Conservation (phyloP, 805 yeast genomes). For the Candida germanica region DNA sequence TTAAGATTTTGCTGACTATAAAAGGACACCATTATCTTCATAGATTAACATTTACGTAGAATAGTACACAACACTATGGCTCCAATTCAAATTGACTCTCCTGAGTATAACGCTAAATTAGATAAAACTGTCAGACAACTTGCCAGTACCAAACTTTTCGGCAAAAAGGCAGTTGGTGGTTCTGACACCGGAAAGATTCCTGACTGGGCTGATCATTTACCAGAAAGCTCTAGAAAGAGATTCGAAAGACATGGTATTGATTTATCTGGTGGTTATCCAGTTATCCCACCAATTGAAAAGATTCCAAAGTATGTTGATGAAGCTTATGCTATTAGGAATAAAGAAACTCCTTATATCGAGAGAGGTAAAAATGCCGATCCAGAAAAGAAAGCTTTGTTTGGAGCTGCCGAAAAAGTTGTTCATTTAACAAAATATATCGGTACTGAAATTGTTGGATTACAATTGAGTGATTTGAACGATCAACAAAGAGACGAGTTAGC, state of each 20-base stretch:
- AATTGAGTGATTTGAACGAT: slow-evolving; percentile 23
- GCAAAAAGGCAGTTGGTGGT: slow-evolving; percentile 6
- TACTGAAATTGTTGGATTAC: slow-evolving; percentile 29
- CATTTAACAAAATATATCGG: slow-evolving; percentile 25
- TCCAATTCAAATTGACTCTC: slow-evolving; percentile 7
- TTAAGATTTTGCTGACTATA: no score
- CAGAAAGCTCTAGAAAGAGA: slow-evolving; percentile 20
- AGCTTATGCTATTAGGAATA: slow-evolving; percentile 20
- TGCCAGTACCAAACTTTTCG: slow-evolving; percentile 5
- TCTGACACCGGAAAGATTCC: slow-evolving; percentile 3
- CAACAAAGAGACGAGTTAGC: slow-evolving; percentile 29
- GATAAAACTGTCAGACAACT: slow-evolving; percentile 12
- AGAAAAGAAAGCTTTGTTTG: slow-evolving; percentile 28
- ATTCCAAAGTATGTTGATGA: slow-evolving; percentile 27
- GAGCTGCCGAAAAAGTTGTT: slow-evolving; percentile 26
- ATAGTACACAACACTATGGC: slow-evolving; percentile 13
- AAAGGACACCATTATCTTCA: no score
- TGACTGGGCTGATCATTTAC: slow-evolving; percentile 17
- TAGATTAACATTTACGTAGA: no score
- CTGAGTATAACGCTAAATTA: slow-evolving; percentile 1
- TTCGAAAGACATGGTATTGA: slow-evolving; percentile 23
- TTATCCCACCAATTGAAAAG: slow-evolving; percentile 16
- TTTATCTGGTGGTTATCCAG: slow-evolving; percentile 24
- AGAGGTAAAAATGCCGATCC: slow-evolving; percentile 28
- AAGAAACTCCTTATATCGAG: slow-evolving; percentile 21